Evolutionary conservation across 2,329 filamentous ascomycete genomes (phyloP).

Genomic region (Claviceps sp.): DNA sequence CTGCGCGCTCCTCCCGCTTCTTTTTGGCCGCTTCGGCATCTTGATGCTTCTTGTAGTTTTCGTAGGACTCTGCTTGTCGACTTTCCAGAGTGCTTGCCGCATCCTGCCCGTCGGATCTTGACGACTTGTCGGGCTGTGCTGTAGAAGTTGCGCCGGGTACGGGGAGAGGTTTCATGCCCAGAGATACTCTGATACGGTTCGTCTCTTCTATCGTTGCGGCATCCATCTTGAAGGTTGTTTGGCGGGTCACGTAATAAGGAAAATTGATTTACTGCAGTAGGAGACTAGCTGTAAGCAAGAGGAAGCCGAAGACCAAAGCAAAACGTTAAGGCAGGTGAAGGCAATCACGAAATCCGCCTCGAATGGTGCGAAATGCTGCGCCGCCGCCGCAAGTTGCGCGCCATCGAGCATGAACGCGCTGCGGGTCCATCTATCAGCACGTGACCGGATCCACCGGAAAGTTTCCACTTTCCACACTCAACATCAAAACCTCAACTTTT

Average conservation of each 20-base stretch:
- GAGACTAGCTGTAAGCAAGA: not conserved
- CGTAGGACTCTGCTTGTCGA: constrained; percentile 56
- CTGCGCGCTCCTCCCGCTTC: constrained; percentile 66
- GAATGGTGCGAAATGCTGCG: not conserved
- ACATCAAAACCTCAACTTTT: constrained; percentile 8
- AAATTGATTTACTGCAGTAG: not conserved
- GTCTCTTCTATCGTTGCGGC: constrained; percentile 78
- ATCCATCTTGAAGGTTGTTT: constrained; percentile 30
- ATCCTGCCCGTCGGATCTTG: constrained; percentile 49
- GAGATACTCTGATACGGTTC: constrained; percentile 77
- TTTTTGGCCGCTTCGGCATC: constrained; percentile 66
- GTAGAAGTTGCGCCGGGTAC: constrained; percentile 50
- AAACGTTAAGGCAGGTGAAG: not conserved
- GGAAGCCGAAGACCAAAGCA: not conserved
- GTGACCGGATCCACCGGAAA: constrained; percentile 5
- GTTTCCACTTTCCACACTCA: constrained; percentile 9
- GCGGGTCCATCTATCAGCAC: not conserved
- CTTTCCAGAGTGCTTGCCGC: constrained; percentile 72
- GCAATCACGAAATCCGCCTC: not conserved
- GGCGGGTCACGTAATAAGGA: not conserved
- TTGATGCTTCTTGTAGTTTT: constrained; percentile 53
- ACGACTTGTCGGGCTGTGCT: constrained; percentile 27
- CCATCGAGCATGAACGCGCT: not conserved
- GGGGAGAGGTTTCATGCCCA: constrained; percentile 82
- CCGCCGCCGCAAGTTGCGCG: not conserved